phyloP scores from a whole-genome alignment of 2,329 filamentous ascomycete genomes.

The Capronia epimyces region DNA sequence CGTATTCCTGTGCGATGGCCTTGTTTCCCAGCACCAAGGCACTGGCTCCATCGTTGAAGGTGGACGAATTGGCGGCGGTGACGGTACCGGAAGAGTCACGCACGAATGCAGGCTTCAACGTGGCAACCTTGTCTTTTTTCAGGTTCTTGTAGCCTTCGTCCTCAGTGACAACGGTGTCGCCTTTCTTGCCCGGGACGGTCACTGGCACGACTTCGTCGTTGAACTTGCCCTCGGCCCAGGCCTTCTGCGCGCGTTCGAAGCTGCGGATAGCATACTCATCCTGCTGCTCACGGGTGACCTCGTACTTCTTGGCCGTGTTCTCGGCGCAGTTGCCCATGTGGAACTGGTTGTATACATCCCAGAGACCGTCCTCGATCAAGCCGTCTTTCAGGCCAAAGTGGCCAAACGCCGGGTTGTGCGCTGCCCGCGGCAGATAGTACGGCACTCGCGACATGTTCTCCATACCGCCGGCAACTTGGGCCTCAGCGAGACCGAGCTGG shows the following conservation, averaged over 20 bases:
- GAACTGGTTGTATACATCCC: constrained; percentile 93
- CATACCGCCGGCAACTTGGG: constrained; percentile 90
- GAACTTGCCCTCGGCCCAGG: constrained; percentile 78
- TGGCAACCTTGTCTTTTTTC: constrained; percentile 78
- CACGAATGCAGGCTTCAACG: constrained; percentile 85
- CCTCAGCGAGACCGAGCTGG: constrained; percentile 81
- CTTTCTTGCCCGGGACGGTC: constrained; percentile 77
- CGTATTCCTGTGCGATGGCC: constrained; percentile 74
- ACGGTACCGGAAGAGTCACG: constrained; percentile 81
- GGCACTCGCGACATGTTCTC: constrained; percentile 96
- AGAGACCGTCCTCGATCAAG: constrained; percentile 87
- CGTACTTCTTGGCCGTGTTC: constrained; percentile 82
- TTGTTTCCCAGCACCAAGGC: constrained; percentile 81
- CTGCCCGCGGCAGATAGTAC: constrained; percentile 81
- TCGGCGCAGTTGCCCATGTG: constrained; percentile 99
- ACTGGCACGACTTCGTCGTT: constrained; percentile 86
- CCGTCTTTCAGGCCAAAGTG: constrained; percentile 85
- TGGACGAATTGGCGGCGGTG: constrained; percentile 90
- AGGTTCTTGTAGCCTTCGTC: constrained; percentile 88
- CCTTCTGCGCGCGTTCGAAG: constrained; percentile 82
- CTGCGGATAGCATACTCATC: constrained; percentile 85
- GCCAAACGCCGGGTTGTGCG: constrained; percentile 76
- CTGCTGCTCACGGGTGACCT: constrained; percentile 76
- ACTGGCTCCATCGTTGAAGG: constrained; percentile 89
- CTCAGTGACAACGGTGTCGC: constrained; percentile 68